Conservation (phyloP, 139 green algal species). For the Diplosphaera chodatii region DNA sequence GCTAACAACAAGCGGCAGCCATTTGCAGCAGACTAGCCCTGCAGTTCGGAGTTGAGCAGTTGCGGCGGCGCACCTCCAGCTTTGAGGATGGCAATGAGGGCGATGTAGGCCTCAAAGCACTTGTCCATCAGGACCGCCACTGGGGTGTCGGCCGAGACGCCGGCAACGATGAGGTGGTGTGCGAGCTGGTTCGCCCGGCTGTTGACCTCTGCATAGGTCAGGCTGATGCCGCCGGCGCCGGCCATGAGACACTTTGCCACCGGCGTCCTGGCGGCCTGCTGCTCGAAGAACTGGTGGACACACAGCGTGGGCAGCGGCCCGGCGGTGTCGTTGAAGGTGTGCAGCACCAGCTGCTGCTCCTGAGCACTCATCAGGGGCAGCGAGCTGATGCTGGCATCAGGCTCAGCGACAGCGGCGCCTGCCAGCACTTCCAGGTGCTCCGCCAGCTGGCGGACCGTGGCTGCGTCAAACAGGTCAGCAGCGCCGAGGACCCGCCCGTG, state of each 20-base stretch:
- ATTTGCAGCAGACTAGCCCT: too few relatives aligned
- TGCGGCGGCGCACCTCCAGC: too few relatives aligned
- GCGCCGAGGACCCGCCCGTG: too few relatives aligned
- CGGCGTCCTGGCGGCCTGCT: conserved; percentile 8
- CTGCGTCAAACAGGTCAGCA: too few relatives aligned
- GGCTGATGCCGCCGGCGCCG: not conserved
- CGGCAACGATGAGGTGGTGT: conserved; percentile 6
- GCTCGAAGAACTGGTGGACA: conserved; percentile 21
- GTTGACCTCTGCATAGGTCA: conserved; percentile 22
- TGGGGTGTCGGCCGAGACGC: conserved; percentile 4
- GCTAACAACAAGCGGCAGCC: too few relatives aligned
- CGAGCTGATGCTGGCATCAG: not conserved
- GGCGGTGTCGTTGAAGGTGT: not conserved
- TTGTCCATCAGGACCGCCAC: conserved; percentile 43
- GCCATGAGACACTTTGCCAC: conserved; percentile 14
- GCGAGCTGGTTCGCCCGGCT: conserved; percentile 28
- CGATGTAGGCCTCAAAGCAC: conserved; percentile 30
- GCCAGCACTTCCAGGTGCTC: not conserved
- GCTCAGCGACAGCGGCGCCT: not conserved
- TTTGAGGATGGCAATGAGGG: conserved; percentile 34
- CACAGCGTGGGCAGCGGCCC: not conserved
- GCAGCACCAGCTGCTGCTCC: not conserved
- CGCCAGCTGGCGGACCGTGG: too few relatives aligned
- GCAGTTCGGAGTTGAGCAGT: too few relatives aligned
- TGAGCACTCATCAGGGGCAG: not conserved